These are phyloP conservation scores for Hyaloperonospora brassicae DNA, from an alignment of 352 stramenopile genomes.

Conservation along the genomic window DNA sequence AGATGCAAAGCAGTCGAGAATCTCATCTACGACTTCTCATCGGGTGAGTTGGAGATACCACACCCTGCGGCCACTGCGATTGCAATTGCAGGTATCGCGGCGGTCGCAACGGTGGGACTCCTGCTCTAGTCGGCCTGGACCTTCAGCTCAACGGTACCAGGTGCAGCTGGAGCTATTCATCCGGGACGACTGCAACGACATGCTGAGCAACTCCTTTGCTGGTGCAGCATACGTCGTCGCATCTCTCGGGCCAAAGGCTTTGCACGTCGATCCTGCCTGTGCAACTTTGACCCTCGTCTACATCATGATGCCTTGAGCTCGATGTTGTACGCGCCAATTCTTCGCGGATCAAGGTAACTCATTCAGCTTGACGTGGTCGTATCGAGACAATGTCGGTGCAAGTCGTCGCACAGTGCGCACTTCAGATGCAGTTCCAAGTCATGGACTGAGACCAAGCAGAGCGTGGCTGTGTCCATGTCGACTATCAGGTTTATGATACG, in stretches of 20 bases:
- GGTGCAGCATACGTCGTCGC: slow-evolving; percentile 63
- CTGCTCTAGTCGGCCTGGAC: slow-evolving; percentile 58
- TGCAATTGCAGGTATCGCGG: slow-evolving; percentile 59
- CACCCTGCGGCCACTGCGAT: slow-evolving; percentile 82
- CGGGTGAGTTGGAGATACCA: slow-evolving; percentile 63
- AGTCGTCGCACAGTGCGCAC: slow-evolving; percentile 85
- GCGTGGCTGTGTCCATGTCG: slow-evolving; percentile 92
- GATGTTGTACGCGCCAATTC: slow-evolving; percentile 90
- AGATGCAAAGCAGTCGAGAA: slow-evolving; percentile 52
- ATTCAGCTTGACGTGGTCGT: slow-evolving; percentile 92
- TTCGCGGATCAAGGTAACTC: slow-evolving; percentile 90
- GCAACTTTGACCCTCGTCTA: slow-evolving; percentile 90
- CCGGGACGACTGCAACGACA: slow-evolving; percentile 94
- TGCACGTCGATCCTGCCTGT: slow-evolving; percentile 88
- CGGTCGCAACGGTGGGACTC: slow-evolving; percentile 64
- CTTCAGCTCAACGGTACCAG: slow-evolving; percentile 42
- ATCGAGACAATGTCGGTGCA: slow-evolving; percentile 82
- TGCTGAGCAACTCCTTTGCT: slow-evolving; percentile 86
- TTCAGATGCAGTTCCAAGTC: slow-evolving; percentile 93
- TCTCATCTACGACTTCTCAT: slow-evolving; percentile 35
- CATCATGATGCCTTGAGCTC: slow-evolving; percentile 87
- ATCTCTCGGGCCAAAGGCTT: slow-evolving; percentile 40
- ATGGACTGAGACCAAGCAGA: slow-evolving; percentile 88
- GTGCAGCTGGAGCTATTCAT: slow-evolving; percentile 48
- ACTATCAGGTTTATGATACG: slow-evolving; percentile 86